Conservation (phyloP, 1,139 yeast species). For the Candida albicans region DNA sequence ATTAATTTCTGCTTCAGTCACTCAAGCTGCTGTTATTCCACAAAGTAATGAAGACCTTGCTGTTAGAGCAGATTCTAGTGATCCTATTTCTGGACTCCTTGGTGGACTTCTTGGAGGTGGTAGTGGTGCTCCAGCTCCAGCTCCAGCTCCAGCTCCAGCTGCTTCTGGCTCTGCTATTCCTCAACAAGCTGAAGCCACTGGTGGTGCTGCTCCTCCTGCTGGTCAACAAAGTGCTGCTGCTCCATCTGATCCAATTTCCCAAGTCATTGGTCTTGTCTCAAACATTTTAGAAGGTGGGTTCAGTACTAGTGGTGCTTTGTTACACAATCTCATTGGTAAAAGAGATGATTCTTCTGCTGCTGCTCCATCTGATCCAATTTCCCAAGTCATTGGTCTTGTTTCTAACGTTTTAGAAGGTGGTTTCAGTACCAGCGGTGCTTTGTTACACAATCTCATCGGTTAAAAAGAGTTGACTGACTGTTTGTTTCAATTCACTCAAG, state of each 20-base stretch:
- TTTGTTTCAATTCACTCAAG: background rate
- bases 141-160: background rate
- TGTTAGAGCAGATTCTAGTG: slow-evolving; percentile 1
- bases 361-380: background rate
- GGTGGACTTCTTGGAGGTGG: background rate
- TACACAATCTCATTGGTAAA: slow-evolving; percentile 5
- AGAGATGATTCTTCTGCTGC: slow-evolving; percentile 1
- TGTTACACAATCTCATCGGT: background rate
- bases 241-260: slow-evolving; percentile 2
- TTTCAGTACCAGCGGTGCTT: background rate
- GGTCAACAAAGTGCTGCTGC: background rate
- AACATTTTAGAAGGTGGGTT: slow-evolving; percentile 1
- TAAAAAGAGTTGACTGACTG: background rate
- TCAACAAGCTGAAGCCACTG: background rate
- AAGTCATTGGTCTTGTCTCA: slow-evolving; percentile 1
- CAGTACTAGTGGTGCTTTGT: background rate
- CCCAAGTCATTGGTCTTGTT: background rate
- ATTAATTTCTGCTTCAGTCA: background rate
- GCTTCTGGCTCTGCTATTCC: background rate
- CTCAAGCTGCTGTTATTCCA: slow-evolving; percentile 4
- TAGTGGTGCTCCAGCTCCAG: too few species aligned
- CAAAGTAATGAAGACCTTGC: background rate
- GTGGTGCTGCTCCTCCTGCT: background rate
- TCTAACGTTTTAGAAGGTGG: background rate
- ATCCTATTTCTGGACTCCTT: background rate